Conservation (phyloP, 129 eudicot species). For the Chrysanthemum seticuspe region DNA sequence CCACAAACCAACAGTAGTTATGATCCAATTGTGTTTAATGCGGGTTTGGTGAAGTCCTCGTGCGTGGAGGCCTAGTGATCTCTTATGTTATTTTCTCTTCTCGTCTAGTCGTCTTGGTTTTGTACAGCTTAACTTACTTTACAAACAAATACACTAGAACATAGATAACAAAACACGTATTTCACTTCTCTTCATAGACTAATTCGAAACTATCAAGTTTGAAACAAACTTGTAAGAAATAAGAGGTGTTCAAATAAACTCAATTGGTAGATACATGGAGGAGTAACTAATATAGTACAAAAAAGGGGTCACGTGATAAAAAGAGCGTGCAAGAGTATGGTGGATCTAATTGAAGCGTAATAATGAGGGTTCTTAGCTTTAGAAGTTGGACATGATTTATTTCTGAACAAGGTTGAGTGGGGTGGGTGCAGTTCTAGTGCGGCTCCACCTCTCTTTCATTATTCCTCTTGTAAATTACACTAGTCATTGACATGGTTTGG, state of each 20-base stretch:
- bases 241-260: too few species aligned
- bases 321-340: background rate
- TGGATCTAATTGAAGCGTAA: background rate
- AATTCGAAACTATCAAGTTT: too few species aligned
- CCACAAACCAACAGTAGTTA: too few species aligned
- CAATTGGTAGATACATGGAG: too few species aligned
- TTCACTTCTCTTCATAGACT: too few species aligned
- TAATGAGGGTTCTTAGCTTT: conserved; percentile 3
- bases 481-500: background rate
- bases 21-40: too few species aligned
- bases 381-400: conserved; percentile 7
- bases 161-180: too few species aligned
- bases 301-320: background rate
- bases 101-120: background rate
- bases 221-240: too few species aligned
- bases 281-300: too few species aligned
- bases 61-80: too few species aligned
- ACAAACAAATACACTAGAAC: background rate
- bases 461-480: background rate
- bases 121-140: background rate
- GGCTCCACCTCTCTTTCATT: background rate
- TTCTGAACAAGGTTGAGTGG: conserved; percentile 4
- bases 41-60: too few species aligned
- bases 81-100: too few species aligned
- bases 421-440: background rate